A percentile compares a stretch with the other conserved stretches of the same genome.
Evolutionary conservation across 768 basidiomycete genomes (phyloP).

Genomic region (Mycena olivaceomarginata): DNA sequence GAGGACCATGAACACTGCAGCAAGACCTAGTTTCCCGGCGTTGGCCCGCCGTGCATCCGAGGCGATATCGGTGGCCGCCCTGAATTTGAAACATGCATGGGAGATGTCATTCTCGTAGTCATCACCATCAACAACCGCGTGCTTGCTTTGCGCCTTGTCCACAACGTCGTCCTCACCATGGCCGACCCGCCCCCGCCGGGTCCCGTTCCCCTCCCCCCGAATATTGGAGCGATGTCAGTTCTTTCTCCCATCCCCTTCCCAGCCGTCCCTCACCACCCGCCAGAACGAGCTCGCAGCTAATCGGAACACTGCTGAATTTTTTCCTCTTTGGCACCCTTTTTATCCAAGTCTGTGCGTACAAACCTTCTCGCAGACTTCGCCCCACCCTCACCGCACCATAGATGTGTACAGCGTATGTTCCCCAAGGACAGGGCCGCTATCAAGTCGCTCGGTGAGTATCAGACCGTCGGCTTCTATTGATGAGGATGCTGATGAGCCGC

Average conservation of each 20-base stretch:
- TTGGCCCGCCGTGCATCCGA: no score
- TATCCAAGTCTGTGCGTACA: conserved; percentile 51
- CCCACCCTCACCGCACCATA: conserved; percentile 7
- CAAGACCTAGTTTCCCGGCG: no score
- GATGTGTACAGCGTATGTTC: conserved; percentile 48
- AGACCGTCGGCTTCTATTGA: not conserved
- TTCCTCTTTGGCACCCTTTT: conserved; percentile 51
- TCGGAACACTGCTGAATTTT: conserved; percentile 49
- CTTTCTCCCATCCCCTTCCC: not conserved
- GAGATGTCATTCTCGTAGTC: no score
- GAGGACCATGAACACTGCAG: no score
- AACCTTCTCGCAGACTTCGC: no score
- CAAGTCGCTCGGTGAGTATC: conserved; percentile 45
- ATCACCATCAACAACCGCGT: no score
- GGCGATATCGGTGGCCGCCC: no score
- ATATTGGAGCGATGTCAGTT: conserved; percentile 28
- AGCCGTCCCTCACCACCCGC: not conserved
- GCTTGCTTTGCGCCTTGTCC: no score
- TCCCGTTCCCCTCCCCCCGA: conserved; percentile 27
- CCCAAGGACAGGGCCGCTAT: conserved; percentile 44
- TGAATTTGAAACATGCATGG: no score
- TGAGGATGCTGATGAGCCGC: not conserved
- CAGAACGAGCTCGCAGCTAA: conserved; percentile 32
- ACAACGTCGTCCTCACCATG: not conserved
- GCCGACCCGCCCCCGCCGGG: not conserved